A percentile compares a stretch with the other conserved stretches of the same genome.
These are phyloP conservation scores for Blastocystis sp. DNA, from an alignment of 352 stramenopile species.

Conservation along the genomic window DNA sequence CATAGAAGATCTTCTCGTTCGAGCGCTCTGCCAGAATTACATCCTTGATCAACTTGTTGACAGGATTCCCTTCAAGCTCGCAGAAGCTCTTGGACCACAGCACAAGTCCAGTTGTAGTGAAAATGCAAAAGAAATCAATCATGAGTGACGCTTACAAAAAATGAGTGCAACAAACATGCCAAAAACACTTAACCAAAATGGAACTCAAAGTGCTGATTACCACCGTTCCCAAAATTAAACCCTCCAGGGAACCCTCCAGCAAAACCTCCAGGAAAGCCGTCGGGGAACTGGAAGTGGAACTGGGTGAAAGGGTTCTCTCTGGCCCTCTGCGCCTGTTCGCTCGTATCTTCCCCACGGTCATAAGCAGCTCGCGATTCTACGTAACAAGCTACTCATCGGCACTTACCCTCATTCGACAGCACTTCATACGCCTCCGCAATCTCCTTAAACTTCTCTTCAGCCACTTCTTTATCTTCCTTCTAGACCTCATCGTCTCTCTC, in stretches of 20 bases:
- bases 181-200: slow-evolving; percentile 39
- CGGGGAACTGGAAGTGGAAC: not conserved
- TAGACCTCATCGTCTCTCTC: slow-evolving; percentile 69
- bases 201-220: slow-evolving; percentile 57
- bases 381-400: not conserved
- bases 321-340: slow-evolving; percentile 10
- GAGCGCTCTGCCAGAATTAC: slow-evolving; percentile 81
- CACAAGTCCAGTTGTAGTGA: slow-evolving; percentile 80
- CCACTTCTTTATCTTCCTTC: slow-evolving; percentile 71
- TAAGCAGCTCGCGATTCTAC: slow-evolving; percentile 58
- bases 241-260: slow-evolving; percentile 3
- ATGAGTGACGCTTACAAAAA: slow-evolving; percentile 67
- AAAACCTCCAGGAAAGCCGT: not conserved
- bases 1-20: slow-evolving; percentile 77
- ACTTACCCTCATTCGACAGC: slow-evolving; percentile 70
- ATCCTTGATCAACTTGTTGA: slow-evolving; percentile 79
- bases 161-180: not conserved
- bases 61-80: slow-evolving; percentile 76
- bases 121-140: slow-evolving; percentile 85
- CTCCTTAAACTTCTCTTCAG: slow-evolving; percentile 71
- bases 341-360: slow-evolving; percentile 48
- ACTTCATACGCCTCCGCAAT: slow-evolving; percentile 73
- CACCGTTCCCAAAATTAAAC: slow-evolving; percentile 55
- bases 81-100: slow-evolving; percentile 80
- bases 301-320: slow-evolving; percentile 21